These are phyloP conservation scores for Arabidopsis thaliana DNA, from an alignment of 345 rosid species.

Conservation along the genomic window DNA sequence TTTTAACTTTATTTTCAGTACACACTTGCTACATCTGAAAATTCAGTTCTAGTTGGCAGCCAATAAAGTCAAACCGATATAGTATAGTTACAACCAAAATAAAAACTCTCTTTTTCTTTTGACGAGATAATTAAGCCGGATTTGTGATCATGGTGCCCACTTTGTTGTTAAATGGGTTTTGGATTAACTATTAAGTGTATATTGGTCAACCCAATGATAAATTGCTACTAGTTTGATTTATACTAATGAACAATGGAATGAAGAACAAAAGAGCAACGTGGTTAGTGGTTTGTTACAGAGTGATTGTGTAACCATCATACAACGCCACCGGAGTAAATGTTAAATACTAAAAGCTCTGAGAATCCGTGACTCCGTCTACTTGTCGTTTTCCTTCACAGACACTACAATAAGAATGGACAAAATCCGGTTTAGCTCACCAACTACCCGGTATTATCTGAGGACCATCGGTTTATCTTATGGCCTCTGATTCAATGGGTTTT, in stretches of 20 bases:
- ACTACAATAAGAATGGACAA: slow-evolving; percentile 3
- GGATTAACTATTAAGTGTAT: neutral
- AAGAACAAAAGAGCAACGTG: slow-evolving; percentile 26
- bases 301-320: slow-evolving; percentile 2
- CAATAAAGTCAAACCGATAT: slow-evolving; percentile 14
- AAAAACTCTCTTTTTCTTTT: neutral
- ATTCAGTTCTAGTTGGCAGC: slow-evolving; percentile 6
- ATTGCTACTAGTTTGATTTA: neutral
- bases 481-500: neutral
- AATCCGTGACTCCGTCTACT: slow-evolving; percentile 40
- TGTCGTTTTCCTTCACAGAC: slow-evolving; percentile 26
- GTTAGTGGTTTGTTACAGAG: slow-evolving; percentile 22
- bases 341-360: slow-evolving; percentile 3
- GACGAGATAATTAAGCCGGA: neutral
- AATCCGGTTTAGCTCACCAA: slow-evolving; percentile 30
- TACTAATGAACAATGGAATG: neutral
- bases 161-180: neutral
- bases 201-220: slow-evolving; percentile 24
- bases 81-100: neutral
- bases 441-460: slow-evolving; percentile 13
- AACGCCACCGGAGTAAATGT: slow-evolving; percentile 20
- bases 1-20: neutral
- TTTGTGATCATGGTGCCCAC: slow-evolving; percentile 34
- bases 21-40: slow-evolving; percentile 1
- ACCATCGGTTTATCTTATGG: neutral